A percentile compares a stretch with the other conserved stretches of the same genome.
Evolutionary conservation across 352 stramenopile genomes (phyloP).

Genomic region (Stramenopiles sp.): DNA sequence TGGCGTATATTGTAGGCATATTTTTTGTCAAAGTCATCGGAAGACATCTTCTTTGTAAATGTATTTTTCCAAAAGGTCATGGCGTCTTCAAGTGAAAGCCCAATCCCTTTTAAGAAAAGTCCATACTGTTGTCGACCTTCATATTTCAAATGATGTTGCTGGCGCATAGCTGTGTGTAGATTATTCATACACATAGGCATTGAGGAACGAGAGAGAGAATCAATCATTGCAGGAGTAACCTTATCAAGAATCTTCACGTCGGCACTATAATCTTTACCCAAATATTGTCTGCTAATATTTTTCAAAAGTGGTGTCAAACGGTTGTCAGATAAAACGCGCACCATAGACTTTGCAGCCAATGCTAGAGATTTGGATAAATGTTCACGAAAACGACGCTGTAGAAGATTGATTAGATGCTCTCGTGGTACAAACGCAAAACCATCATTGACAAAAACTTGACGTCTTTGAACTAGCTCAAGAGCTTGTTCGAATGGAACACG

Average conservation of each 20-base stretch:
- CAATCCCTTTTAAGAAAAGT: constrained; percentile 88
- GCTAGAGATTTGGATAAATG: constrained; percentile 54
- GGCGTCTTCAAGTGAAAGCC: constrained; percentile 72
- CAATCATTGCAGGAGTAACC: neutral
- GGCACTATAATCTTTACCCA: constrained; percentile 38
- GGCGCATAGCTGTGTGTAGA: constrained; percentile 55
- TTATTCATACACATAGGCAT: constrained; percentile 88
- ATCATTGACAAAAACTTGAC: constrained; percentile 59
- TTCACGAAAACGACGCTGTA: constrained; percentile 56
- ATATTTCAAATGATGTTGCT: constrained; percentile 85
- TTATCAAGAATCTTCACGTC: neutral
- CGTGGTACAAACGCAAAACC: constrained; percentile 76
- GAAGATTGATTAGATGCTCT: constrained; percentile 60
- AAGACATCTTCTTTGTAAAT: constrained; percentile 50
- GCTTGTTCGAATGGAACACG: constrained; percentile 75
- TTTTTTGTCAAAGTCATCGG: constrained; percentile 89
- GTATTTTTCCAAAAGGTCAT: constrained; percentile 67
- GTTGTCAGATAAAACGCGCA: constrained; percentile 24
- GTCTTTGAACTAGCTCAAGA: constrained; percentile 40
- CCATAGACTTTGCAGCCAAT: constrained; percentile 39
- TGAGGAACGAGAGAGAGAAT: neutral
- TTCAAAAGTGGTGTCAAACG: constrained; percentile 57
- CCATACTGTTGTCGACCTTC: constrained; percentile 78
- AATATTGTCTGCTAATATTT: constrained; percentile 81
- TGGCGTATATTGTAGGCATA: constrained; percentile 95